These are phyloP conservation scores for Brassica carinata DNA, from an alignment of 345 rosid species.

Conservation along the genomic window DNA sequence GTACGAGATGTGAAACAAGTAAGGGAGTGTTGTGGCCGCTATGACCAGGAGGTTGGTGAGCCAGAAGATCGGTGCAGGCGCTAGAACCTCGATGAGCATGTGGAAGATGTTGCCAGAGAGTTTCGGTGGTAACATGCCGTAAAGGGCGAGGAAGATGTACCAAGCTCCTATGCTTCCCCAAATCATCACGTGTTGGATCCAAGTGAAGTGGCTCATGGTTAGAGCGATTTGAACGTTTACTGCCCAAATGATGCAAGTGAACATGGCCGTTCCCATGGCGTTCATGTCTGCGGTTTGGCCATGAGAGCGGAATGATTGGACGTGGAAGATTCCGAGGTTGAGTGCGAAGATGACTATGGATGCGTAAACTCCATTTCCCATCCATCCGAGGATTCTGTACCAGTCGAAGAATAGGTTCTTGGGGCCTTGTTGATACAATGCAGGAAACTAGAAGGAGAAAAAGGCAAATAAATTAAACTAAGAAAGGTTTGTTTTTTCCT, in stretches of 20 bases:
- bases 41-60: constrained; percentile 46
- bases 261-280: constrained; percentile 54
- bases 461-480: not conserved
- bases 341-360: constrained; percentile 58
- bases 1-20: constrained; percentile 47
- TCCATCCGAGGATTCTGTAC: constrained; percentile 71
- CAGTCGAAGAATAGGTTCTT: constrained; percentile 63
- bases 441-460: constrained; percentile 57
- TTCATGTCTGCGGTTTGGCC: constrained; percentile 57
- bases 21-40: constrained; percentile 52
- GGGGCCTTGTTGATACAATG: constrained; percentile 76
- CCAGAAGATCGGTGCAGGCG: constrained; percentile 62
- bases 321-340: constrained; percentile 48
- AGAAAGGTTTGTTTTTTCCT: not conserved
- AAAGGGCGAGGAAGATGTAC: constrained; percentile 61
- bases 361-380: constrained; percentile 57
- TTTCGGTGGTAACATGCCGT: constrained; percentile 51
- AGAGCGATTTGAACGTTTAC: constrained; percentile 76
- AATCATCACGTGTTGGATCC: constrained; percentile 70
- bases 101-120: constrained; percentile 46
- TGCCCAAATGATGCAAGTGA: constrained; percentile 65
- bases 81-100: constrained; percentile 53
- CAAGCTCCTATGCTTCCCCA: constrained; percentile 73
- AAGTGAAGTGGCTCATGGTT: constrained; percentile 70
- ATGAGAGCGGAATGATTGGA: constrained; percentile 40